phyloP scores from a whole-genome alignment of 192 early-diverging fungal genomes.

The Phycomyces nitens region DNA sequence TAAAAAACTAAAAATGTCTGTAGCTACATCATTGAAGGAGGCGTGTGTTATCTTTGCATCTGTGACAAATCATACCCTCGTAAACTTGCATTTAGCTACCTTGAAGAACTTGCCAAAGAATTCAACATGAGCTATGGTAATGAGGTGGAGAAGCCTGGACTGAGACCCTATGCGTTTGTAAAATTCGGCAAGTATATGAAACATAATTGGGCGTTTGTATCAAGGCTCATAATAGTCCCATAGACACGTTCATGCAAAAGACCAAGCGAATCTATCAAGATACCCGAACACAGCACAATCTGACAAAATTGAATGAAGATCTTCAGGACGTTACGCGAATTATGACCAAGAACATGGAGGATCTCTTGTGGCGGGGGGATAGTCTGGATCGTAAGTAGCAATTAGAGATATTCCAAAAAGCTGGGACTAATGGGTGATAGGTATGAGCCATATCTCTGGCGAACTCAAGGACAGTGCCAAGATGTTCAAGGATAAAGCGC shows the following conservation, averaged over 20 bases:
- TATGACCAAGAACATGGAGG: conserved; percentile 98
- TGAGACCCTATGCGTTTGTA: conserved; percentile 95
- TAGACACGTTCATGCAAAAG: conserved; percentile 98
- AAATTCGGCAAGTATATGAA: conserved; percentile 79
- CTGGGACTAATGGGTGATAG: conserved; percentile 10
- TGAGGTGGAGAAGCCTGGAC: conserved; percentile 76
- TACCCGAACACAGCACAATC: conserved; percentile 85
- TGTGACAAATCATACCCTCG: conserved; percentile 91
- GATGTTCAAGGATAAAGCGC: conserved; percentile 80
- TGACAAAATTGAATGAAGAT: conserved; percentile 93
- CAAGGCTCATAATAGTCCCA: no score
- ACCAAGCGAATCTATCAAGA: conserved; percentile 96
- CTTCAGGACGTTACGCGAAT: conserved; percentile 94
- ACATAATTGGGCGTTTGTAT: no score
- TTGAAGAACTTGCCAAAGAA: conserved; percentile 93
- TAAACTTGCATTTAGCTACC: conserved; percentile 90
- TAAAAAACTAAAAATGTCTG: no score
- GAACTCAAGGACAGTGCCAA: conserved; percentile 58
- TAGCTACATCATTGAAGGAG: conserved; percentile 91
- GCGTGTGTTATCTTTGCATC: conserved; percentile 92
- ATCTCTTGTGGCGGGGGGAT: conserved; percentile 88
- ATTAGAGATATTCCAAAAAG: not conserved
- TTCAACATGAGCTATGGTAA: conserved; percentile 91
- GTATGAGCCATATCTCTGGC: conserved; percentile 39
- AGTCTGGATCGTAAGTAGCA: conserved; percentile 62